phyloP scores from a whole-genome alignment of 140 eudicot species.

The Erigeron philadelphicus region DNA sequence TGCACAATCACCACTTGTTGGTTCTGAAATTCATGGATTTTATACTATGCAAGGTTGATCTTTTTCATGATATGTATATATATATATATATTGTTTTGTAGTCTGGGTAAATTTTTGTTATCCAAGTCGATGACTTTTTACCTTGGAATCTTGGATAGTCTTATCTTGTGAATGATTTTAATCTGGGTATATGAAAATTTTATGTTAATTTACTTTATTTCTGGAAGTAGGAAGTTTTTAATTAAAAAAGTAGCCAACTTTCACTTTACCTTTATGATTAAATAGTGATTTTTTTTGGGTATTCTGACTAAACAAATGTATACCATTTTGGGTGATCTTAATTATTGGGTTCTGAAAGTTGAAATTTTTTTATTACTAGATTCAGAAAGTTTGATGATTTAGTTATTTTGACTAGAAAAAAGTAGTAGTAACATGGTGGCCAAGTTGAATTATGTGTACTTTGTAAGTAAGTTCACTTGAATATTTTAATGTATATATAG shows the following conservation, averaged over 20 bases:
- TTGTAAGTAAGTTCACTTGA: background rate
- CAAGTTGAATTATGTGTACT: too few relatives aligned
- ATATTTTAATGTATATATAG: background rate
- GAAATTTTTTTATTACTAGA: background rate
- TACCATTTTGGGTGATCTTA: background rate
- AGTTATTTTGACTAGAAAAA: too few relatives aligned
- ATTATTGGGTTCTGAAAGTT: background rate
- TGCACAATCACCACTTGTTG: slow-evolving; percentile 38
- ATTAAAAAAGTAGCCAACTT: too few relatives aligned
- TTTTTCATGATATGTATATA: background rate
- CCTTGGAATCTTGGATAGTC: too few relatives aligned
- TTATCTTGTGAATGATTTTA: too few relatives aligned
- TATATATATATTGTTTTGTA: background rate
- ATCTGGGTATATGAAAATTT: too few relatives aligned
- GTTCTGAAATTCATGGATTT: slow-evolving; percentile 88
- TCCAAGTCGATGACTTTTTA: too few relatives aligned
- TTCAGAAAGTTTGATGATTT: background rate
- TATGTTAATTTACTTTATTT: too few relatives aligned
- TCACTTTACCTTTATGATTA: background rate
- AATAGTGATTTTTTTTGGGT: background rate
- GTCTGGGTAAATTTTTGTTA: background rate
- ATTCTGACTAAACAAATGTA: background rate
- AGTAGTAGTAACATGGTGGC: too few relatives aligned
- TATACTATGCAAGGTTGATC: slow-evolving; percentile 79
- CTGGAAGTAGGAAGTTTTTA: too few relatives aligned